Conservation (phyloP, 2,329 filamentous ascomycete genomes). For the Paraconiothyrium sp. region DNA sequence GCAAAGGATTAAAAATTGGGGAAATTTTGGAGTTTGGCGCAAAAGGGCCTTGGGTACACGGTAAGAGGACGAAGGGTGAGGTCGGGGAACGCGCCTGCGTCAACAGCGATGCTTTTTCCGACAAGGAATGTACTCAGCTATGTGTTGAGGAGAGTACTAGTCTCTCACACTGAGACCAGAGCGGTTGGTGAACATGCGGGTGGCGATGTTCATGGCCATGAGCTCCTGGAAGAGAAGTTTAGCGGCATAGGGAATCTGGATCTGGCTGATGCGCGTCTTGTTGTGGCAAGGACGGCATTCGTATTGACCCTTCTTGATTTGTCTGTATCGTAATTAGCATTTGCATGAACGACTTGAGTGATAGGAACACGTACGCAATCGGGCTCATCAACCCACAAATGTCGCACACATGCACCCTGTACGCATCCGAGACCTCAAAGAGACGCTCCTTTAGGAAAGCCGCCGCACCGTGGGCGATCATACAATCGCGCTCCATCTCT, state of each 20-base stretch:
- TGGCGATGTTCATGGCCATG: conserved; percentile 97
- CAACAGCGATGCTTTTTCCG: neutral
- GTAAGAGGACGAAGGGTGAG: neutral
- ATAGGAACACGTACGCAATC: conserved; percentile 81
- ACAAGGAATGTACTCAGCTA: neutral
- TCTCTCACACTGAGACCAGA: conserved; percentile 76
- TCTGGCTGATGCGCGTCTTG: conserved; percentile 97
- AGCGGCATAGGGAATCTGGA: conserved; percentile 96
- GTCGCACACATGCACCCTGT: conserved; percentile 97
- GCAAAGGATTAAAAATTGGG: conserved; percentile 5
- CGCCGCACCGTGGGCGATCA: conserved; percentile 99
- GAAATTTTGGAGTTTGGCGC: neutral
- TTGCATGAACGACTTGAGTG: neutral
- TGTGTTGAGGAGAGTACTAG: conserved; percentile 24
- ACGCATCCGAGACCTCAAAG: conserved; percentile 97
- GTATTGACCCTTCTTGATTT: conserved; percentile 94
- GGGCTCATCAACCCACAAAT: conserved; percentile 99
- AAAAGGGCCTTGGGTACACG: neutral
- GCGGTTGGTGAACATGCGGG: conserved; percentile 92
- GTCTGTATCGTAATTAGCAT: conserved; percentile 62
- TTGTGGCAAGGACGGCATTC: conserved; percentile 98
- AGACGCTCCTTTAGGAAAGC: conserved; percentile 97
- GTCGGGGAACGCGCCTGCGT: neutral
- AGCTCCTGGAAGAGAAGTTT: conserved; percentile 99
- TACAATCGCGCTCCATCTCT: conserved; percentile 99